Conservation (phyloP, 371 early-diverging fungal species). For the Haplosporangium sp. region DNA sequence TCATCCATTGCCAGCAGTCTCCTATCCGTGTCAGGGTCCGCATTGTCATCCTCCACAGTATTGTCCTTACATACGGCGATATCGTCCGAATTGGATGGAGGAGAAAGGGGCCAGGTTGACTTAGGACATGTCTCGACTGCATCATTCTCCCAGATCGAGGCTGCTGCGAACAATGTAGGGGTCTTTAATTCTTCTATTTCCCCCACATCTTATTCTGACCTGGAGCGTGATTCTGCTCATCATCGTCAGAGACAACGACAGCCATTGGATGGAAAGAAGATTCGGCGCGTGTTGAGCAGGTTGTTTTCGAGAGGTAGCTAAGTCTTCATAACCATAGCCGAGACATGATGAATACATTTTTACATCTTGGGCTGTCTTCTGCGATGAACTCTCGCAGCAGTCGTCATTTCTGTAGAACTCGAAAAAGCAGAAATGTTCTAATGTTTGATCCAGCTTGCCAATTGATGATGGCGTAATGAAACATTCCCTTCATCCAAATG, state of each 20-base stretch:
- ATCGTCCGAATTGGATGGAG: neutral
- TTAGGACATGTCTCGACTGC: constrained; percentile 4
- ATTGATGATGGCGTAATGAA: no score
- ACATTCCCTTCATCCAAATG: no score
- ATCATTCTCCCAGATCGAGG: neutral
- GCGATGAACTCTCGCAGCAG: no score
- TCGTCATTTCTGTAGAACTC: no score
- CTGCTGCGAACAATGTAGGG: neutral
- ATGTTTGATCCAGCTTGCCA: no score
- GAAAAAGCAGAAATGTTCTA: no score
- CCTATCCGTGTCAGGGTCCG: no score
- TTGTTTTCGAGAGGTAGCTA: constrained; percentile 5
- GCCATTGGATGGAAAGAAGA: constrained; percentile 15
- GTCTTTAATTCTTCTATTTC: neutral
- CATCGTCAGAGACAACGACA: neutral
- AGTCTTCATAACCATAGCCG: no score
- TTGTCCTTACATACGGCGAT: neutral
- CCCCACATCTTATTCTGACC: neutral
- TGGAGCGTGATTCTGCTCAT: neutral
- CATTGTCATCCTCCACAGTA: neutral
- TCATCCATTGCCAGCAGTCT: no score
- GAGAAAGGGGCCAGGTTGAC: neutral
- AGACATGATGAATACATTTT: no score
- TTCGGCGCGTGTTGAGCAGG: constrained; percentile 34
- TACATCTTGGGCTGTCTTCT: no score